Percentiles rank a stretch among this genome's conserved stretches.
Evolutionary conservation across 768 basidiomycete species (phyloP).

Genomic region (Boletus edulis): DNA sequence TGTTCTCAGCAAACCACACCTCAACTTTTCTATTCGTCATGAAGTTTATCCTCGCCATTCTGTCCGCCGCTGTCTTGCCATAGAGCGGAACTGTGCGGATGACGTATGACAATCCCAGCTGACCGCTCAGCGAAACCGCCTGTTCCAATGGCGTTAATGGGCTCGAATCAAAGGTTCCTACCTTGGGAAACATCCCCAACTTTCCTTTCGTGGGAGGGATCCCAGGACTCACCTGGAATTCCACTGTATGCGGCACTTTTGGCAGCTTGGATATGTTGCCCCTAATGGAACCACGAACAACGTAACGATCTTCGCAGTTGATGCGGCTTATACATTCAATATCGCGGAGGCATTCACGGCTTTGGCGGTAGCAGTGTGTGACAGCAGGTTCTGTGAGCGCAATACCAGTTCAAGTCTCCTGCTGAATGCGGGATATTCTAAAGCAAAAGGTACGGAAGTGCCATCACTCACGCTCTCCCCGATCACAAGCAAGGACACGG

Average conservation of each 20-base stretch:
- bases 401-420: background rate
- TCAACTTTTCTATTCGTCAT: background rate
- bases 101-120: background rate
- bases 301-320: background rate
- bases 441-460: background rate
- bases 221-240: no score
- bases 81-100: background rate
- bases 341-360: background rate
- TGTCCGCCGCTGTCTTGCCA: background rate
- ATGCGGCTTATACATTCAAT: background rate
- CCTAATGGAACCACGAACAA: background rate
- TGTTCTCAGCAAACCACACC: background rate
- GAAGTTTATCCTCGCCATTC: background rate
- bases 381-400: background rate
- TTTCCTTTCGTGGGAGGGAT: no score
- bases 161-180: conserved; percentile 30
- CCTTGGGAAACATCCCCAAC: conserved; percentile 30
- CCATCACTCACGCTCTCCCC: background rate
- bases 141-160: conserved; percentile 18
- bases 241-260: conserved; percentile 59
- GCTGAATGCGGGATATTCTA: background rate
- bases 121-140: conserved; percentile 23
- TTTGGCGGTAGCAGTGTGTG: background rate
- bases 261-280: conserved; percentile 23
- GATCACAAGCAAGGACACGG: background rate